Evolutionary conservation across 2,329 filamentous ascomycete genomes (phyloP).

Genomic region (Ophiostoma ips): DNA sequence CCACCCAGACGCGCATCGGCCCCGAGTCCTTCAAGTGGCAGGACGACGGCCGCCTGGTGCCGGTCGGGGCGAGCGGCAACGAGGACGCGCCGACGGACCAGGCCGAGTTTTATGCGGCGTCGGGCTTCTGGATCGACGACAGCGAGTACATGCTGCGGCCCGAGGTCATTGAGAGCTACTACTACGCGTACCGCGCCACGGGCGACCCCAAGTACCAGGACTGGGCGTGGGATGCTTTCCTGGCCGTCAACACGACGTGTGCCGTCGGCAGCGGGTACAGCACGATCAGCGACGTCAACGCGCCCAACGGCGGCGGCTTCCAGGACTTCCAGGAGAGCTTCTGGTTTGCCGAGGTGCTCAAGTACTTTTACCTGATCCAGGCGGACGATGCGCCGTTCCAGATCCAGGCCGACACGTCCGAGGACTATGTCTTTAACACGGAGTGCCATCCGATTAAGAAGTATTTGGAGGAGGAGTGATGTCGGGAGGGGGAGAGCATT

Average conservation of each 20-base stretch:
- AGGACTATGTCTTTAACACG: slow-evolving; percentile 36
- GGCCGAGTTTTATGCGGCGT: slow-evolving; percentile 44
- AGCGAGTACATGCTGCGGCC: slow-evolving; percentile 55
- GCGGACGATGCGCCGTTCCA: slow-evolving; percentile 43
- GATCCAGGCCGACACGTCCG: slow-evolving; percentile 29
- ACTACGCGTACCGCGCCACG: slow-evolving; percentile 76
- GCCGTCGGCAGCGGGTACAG: slow-evolving; percentile 53
- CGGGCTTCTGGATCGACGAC: slow-evolving; percentile 59
- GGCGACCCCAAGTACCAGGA: slow-evolving; percentile 64
- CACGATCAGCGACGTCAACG: slow-evolving; percentile 52
- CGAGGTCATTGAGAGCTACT: slow-evolving; percentile 72
- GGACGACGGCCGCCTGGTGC: slow-evolving; percentile 23
- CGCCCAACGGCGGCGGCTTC: slow-evolving; percentile 42
- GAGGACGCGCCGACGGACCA: slow-evolving; percentile 26
- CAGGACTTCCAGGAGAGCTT: slow-evolving; percentile 73
- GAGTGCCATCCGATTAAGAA: slow-evolving; percentile 28
- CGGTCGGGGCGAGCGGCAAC: slow-evolving; percentile 25
- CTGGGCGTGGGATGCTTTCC: slow-evolving; percentile 71
- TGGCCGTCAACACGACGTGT: slow-evolving; percentile 50
- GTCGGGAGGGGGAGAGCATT: too few species aligned
- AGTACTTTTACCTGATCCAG: slow-evolving; percentile 67
- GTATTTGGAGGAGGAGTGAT: too few species aligned
- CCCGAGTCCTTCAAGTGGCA: slow-evolving; percentile 60
- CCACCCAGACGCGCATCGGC: slow-evolving; percentile 58
- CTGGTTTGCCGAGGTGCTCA: slow-evolving; percentile 76